Conservation (phyloP, 202 grass and related monocot species). For the Cymbopogon flexuosus region DNA sequence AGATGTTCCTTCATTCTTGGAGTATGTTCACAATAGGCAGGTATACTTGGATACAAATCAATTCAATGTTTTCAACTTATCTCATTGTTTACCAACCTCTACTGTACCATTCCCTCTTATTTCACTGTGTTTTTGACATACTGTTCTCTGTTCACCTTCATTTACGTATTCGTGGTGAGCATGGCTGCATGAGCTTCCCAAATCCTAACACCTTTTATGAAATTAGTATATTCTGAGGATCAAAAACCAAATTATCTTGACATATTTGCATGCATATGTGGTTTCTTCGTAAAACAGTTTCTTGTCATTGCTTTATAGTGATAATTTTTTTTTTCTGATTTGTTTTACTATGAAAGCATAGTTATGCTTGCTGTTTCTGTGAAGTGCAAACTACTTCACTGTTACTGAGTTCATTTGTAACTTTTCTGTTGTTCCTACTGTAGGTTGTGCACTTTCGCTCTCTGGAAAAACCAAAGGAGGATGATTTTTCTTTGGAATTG, state of each 20-base stretch:
- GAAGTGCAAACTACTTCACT: conserved; percentile 1
- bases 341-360: not conserved
- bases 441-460: conserved; percentile 91
- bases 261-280: conserved; percentile 15
- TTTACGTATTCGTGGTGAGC: conserved; percentile 23
- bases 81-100: conserved; percentile 16
- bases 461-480: conserved; percentile 88
- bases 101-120: not conserved
- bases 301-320: not conserved
- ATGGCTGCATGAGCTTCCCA: not conserved
- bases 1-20: conserved; percentile 90
- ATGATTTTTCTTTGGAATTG: conserved; percentile 73
- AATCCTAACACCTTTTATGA: not conserved
- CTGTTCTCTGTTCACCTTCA: not conserved
- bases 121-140: not conserved
- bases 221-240: not conserved
- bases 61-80: conserved; percentile 9
- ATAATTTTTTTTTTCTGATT: not conserved
- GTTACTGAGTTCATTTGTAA: not conserved
- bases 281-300: conserved; percentile 5
- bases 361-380: conserved; percentile 7
- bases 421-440: conserved; percentile 13
- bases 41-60: conserved; percentile 42
- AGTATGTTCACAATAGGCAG: conserved; percentile 92
- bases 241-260: not conserved